Evolutionary conservation across 1,284 basidiomycete species (phyloP), one percentile per base, ranked within the genome.

Genomic region (Heimioporus retisporus): DNA sequence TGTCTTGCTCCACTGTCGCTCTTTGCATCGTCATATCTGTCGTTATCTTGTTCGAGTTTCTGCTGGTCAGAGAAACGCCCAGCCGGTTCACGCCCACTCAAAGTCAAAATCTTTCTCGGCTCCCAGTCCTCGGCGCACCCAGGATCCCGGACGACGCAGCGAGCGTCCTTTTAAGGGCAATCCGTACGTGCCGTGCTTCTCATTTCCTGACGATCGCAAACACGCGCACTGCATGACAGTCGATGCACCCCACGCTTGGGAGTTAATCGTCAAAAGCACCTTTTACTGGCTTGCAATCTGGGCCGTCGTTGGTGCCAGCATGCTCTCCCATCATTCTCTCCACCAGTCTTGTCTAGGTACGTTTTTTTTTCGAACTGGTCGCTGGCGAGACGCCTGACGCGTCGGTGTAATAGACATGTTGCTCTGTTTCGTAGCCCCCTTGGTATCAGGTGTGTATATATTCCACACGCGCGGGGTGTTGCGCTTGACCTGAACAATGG

Each of bases 1-100:
- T 71, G 69, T 65, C 55, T 54, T 56, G 60, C 54, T 63, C 56
- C 6, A 53, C 71, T 21, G 72, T 71, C 72, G 72, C 70, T 73
- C 72, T 73, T 67, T 73, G 55, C 46, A 58, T 74, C 56, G n/a
- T 66, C 35, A 40, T 40, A 18, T 71, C 55, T 0, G 35, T 68
- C 3, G 18, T 43, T 23, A n/a, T 74, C 54, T 31, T 60, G 28
- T 56, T 63, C 14, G 57, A 61, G 21, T 61, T 56, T 70, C 68
- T 70, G 68, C 70, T 55, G 60, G 61, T 31, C 55, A 54, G 59
- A 57, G 60, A 65, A 11, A n/a, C 60, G 50, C 55, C 56, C 23
- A 60, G 60, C 55, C 53, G 25, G 44, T 25, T 54, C 16, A 55
- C 18, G 11, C n/a, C 46, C 25, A 48, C 19, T 48, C n/a, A 15